Evolutionary conservation across 164 flowering plant species (phyloP).

Genomic region (Amborella trichopoda): DNA sequence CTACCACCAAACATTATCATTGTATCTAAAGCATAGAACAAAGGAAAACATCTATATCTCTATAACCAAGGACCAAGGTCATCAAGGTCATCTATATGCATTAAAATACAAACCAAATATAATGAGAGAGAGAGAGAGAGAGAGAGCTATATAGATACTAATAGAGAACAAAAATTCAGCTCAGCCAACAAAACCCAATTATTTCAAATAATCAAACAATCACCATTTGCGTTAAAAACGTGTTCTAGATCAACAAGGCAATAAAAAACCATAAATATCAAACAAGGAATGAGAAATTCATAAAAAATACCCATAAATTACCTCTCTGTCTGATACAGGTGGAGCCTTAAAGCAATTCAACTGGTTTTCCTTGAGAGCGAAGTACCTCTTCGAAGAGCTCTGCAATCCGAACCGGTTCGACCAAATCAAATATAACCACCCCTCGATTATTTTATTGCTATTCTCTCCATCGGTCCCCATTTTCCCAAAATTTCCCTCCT

Average conservation of each 20-base stretch:
- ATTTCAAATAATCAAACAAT: no score
- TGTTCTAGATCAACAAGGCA: not conserved
- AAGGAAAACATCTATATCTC: no score
- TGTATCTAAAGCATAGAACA: no score
- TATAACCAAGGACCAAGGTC: no score
- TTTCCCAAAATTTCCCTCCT: no score
- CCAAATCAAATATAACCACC: constrained; percentile 71
- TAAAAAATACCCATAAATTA: constrained; percentile 5
- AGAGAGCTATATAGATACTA: not conserved
- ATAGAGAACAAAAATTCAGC: not conserved
- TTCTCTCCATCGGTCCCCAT: no score
- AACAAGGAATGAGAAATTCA: not conserved
- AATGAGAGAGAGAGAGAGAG: not conserved
- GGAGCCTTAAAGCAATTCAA: constrained; percentile 56
- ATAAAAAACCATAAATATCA: not conserved
- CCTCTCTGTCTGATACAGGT: constrained; percentile 44
- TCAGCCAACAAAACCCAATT: not conserved
- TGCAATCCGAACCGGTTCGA: constrained; percentile 61
- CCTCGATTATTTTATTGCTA: constrained; percentile 51
- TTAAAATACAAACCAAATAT: no score
- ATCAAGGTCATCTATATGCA: no score
- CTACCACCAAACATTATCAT: no score
- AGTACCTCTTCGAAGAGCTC: constrained; percentile 65
- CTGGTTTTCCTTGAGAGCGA: constrained; percentile 46
- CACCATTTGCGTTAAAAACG: not conserved